A percentile compares a stretch with the other conserved stretches of the same genome.
phyloP scores from a whole-genome alignment of 2,329 filamentous ascomycete genomes.

The Trichoderma gracile region DNA sequence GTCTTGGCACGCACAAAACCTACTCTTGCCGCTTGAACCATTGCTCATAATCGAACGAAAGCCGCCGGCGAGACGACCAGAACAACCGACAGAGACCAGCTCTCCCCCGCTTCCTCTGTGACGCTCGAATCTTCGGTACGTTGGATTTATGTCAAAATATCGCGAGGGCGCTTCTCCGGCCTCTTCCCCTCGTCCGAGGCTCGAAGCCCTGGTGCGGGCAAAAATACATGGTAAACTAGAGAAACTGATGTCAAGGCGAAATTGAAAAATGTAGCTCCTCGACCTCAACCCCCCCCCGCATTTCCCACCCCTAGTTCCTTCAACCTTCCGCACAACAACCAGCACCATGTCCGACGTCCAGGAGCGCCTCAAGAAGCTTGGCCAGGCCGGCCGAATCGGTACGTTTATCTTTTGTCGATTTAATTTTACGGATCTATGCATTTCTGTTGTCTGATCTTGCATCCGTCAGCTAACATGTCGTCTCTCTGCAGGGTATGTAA shows the following conservation, averaged over 20 bases:
- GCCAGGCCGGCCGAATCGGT: constrained; percentile 63
- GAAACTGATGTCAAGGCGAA: constrained; percentile 17
- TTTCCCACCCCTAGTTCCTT: constrained; percentile 29
- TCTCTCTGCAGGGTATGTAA: constrained; percentile 41
- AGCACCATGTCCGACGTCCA: constrained; percentile 57
- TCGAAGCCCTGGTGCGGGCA: neutral
- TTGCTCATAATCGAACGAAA: constrained; percentile 36
- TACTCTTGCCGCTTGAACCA: constrained; percentile 40
- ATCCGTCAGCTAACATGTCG: constrained; percentile 6
- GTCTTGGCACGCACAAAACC: constrained; percentile 51
- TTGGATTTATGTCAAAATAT: constrained; percentile 24
- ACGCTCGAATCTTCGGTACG: constrained; percentile 36
- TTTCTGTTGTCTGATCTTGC: neutral
- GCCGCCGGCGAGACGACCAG: constrained; percentile 38
- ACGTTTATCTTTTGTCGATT: constrained; percentile 43
- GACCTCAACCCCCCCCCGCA: constrained; percentile 26
- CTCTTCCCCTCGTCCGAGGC: neutral
- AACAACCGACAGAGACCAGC: constrained; percentile 29
- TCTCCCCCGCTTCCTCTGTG: constrained; percentile 28
- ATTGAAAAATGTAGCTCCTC: constrained; percentile 10
- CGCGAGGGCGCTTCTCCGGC: neutral
- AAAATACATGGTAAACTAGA: neutral
- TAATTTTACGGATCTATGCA: too few relatives aligned
- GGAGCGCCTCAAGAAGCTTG: constrained; percentile 62
- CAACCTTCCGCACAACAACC: constrained; percentile 29